Conservation (phyloP, 129 eudicot genomes). For the Lactuca sativa region DNA sequence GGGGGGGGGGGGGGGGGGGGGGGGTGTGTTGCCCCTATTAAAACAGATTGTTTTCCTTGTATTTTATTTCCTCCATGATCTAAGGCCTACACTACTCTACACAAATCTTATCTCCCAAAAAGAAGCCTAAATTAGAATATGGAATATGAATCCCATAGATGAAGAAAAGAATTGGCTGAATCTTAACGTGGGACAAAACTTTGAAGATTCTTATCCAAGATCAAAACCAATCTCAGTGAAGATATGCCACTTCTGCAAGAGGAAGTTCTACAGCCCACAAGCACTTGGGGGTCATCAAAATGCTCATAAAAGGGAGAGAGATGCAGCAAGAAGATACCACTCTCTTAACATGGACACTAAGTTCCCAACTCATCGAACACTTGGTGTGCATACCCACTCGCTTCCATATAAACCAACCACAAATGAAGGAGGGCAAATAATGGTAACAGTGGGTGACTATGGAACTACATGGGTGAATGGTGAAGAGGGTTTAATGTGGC, state of each 20-base stretch:
- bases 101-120: slow-evolving; percentile 17
- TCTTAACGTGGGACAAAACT: slow-evolving; percentile 50
- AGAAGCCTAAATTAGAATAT: slow-evolving; percentile 14
- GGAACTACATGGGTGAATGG: slow-evolving; percentile 32
- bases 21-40: slow-evolving; percentile 25
- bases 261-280: slow-evolving; percentile 81
- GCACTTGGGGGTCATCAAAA: slow-evolving; percentile 93
- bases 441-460: slow-evolving; percentile 27
- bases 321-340: slow-evolving; percentile 59
- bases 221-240: slow-evolving; percentile 41
- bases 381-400: slow-evolving; percentile 68
- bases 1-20: slow-evolving; percentile 14
- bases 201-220: slow-evolving; percentile 33
- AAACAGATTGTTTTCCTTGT: slow-evolving; percentile 23
- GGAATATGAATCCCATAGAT: slow-evolving; percentile 37
- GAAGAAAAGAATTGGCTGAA: slow-evolving; percentile 57
- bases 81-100: slow-evolving; percentile 17
- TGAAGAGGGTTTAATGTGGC: slow-evolving; percentile 52
- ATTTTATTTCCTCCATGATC: slow-evolving; percentile 24
- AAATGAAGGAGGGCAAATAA: slow-evolving; percentile 8
- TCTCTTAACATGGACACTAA: slow-evolving; percentile 40
- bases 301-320: slow-evolving; percentile 87
- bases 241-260: slow-evolving; percentile 70
- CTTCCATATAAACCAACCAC: slow-evolving; percentile 45
- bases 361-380: slow-evolving; percentile 40